A percentile compares a stretch with the other conserved stretches of the same genome.
Conservation (phyloP, 257 asterid genomes). For the Solanum tacnaense region DNA sequence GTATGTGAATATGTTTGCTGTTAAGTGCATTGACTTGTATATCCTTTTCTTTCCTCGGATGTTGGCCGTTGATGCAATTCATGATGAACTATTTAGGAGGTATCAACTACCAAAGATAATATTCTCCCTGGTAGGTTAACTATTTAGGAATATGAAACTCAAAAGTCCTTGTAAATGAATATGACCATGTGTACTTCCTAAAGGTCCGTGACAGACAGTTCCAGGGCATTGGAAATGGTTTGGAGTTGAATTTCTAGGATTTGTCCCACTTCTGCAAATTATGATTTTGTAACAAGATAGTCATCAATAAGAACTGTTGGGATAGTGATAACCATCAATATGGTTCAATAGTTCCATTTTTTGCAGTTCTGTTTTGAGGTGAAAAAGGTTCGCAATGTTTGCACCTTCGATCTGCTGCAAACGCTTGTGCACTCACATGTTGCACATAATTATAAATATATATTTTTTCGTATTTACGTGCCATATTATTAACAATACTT, state of each 20-base stretch:
- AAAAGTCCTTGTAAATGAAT: neutral
- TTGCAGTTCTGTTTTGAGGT: neutral
- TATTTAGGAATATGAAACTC: neutral
- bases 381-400: neutral
- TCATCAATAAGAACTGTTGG: too few relatives aligned
- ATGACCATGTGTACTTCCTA: too few relatives aligned
- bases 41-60: neutral
- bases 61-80: neutral
- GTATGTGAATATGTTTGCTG: conserved; percentile 22
- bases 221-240: too few relatives aligned
- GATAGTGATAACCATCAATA: too few relatives aligned
- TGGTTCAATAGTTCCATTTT: too few relatives aligned
- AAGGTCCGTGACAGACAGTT: too few relatives aligned
- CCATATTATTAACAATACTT: neutral
- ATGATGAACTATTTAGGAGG: neutral
- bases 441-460: neutral
- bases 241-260: too few relatives aligned
- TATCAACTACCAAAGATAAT: neutral
- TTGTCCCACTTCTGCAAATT: too few relatives aligned
- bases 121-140: neutral
- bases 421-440: neutral
- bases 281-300: too few relatives aligned
- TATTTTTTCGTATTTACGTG: neutral
- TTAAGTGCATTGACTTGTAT: neutral
- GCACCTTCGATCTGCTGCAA: neutral